Evolutionary conservation across 2,329 filamentous ascomycete species (phyloP).

Genomic region (Neophaeococcomyces mojaviensis): DNA sequence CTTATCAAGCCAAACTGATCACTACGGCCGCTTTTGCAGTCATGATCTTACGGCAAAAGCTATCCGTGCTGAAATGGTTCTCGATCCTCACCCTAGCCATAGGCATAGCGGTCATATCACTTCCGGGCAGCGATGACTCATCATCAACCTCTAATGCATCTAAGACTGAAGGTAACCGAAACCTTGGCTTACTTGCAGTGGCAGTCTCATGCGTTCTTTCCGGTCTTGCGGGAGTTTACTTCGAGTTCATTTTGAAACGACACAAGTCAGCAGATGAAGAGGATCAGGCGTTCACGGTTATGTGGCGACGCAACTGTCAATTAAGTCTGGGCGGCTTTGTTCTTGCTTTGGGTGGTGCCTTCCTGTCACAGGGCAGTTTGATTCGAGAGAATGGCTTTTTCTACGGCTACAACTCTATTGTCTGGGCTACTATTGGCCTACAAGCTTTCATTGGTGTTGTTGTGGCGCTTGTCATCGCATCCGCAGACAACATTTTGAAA

Average conservation of each 20-base stretch:
- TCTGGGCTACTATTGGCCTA: slow-evolving; percentile 75
- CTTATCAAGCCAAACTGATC: slow-evolving; percentile 91
- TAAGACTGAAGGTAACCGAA: too few species aligned
- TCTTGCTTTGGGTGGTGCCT: slow-evolving; percentile 74
- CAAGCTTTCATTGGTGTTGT: slow-evolving; percentile 83
- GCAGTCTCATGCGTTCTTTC: slow-evolving; percentile 71
- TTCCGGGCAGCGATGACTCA: slow-evolving; percentile 47
- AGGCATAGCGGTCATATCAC: slow-evolving; percentile 56
- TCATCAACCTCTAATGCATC: slow-evolving; percentile 16
- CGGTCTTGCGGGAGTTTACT: slow-evolving; percentile 64
- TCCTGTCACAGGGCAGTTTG: slow-evolving; percentile 76
- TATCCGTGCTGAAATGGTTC: slow-evolving; percentile 69
- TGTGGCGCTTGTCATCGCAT: slow-evolving; percentile 70
- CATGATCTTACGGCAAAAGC: slow-evolving; percentile 60
- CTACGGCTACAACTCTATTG: slow-evolving; percentile 83
- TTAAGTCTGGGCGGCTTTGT: slow-evolving; percentile 89
- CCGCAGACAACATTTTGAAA: slow-evolving; percentile 83
- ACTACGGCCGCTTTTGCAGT: slow-evolving; percentile 84
- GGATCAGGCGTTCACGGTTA: slow-evolving; percentile 29
- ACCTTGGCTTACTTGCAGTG: slow-evolving; percentile 51
- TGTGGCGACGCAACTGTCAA: slow-evolving; percentile 94
- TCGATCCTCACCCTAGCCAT: slow-evolving; percentile 71
- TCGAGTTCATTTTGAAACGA: slow-evolving; percentile 75
- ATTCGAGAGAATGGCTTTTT: slow-evolving; percentile 84
- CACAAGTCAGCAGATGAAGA: slow-evolving; percentile 25